Conservation (phyloP, 202 grass and related monocot species). For the Digitaria exilis region DNA sequence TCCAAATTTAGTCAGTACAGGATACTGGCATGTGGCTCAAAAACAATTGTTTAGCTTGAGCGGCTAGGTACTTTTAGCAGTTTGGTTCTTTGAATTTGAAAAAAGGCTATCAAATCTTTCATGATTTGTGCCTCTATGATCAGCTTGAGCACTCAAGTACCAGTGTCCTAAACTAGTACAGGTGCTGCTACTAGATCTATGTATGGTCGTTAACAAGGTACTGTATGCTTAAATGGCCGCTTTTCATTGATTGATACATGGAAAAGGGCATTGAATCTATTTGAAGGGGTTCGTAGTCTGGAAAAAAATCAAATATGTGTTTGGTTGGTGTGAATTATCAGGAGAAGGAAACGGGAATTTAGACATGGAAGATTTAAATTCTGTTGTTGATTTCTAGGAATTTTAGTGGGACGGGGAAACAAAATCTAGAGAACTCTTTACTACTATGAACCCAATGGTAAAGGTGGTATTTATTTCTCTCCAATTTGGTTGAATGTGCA, state of each 20-base stretch:
- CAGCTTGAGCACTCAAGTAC: slow-evolving; percentile 19
- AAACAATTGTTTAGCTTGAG: slow-evolving; percentile 22
- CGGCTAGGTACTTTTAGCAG: slow-evolving; percentile 10
- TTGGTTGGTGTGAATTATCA: background rate
- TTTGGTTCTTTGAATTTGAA: slow-evolving; percentile 22
- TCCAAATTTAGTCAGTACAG: slow-evolving; percentile 2
- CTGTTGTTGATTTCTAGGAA: background rate
- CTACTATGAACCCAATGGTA: no score
- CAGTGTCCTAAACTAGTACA: slow-evolving; percentile 20
- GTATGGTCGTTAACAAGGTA: background rate
- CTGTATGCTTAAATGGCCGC: background rate
- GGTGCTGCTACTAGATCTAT: background rate
- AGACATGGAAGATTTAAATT: background rate
- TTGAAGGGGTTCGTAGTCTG: background rate
- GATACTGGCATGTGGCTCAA: background rate
- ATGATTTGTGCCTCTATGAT: slow-evolving; percentile 33
- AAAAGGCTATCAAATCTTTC: slow-evolving; percentile 27
- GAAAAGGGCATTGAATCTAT: background rate
- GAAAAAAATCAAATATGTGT: background rate
- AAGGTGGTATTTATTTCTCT: no score
- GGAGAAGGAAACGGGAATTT: background rate
- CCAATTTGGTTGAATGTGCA: no score
- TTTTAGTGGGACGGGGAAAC: background rate
- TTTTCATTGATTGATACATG: background rate
- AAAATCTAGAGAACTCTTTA: background rate